Base-by-base conservation (phyloP, 345 rosid genomes). In the Excoecaria cochinchinensis region DNA sequence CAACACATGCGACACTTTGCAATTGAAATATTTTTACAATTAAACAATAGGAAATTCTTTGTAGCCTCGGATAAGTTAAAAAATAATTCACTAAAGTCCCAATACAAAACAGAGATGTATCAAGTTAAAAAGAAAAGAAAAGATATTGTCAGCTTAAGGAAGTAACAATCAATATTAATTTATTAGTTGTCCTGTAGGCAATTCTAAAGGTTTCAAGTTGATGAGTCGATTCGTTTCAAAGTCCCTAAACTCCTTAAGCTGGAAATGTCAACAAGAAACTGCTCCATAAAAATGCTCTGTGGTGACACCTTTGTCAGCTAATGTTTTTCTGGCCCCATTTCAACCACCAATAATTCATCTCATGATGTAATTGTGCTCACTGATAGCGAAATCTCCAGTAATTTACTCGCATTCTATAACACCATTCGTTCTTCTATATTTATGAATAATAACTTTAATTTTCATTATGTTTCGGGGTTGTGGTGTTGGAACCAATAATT, bases 331-430 rank as follows among this genome's bases (percentile, higher is more conserved):
- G 24, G 46, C 56, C 25, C 24, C 22, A 72, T 46, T 59, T 72
- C 56, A 72, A 73, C 57, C 68, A 73, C 48, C 62, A 31, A 61
- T 13, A 60, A 17, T 48, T 47, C 47, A 31, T 5, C 47, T 15
- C 39, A 63, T 36, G 12, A 17, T 39, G 0, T 47, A 61, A 47
- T 50, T 72, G 8, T 16, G 44, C 57, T 60, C 47, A 59, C 46
- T 44, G 46, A 71, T 57, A 21, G 47, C 17, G 74, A 70, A 55
- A 19, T 22, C 64, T 71, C 47, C 0, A 13, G 6, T 71, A 55
- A 68, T 25, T 48, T 69, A 51, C 13, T 11, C 46, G 17, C 60
- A 51, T 51, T 11, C 8, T 24, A 13, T 24, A 19, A 12, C 31
- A 31, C 72, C 16, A 52, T 51, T 12, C 44, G 19, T 3, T 51